phyloP scores from a whole-genome alignment of 306 rosid species.

The Sphenostylis stenocarpa region DNA sequence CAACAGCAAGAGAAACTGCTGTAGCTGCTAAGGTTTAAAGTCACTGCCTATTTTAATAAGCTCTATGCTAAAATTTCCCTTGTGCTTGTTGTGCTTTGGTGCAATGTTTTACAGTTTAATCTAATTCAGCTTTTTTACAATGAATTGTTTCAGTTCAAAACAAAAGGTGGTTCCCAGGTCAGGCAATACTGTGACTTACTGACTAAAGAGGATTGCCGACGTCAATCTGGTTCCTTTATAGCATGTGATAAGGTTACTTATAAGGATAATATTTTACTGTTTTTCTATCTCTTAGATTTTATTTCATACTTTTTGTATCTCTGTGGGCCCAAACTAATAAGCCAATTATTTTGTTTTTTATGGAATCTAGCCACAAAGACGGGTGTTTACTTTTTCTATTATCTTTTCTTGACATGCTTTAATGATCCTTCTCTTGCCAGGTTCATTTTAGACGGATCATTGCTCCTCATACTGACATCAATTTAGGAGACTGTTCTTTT shows the following conservation, averaged over 20 bases:
- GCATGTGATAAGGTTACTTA: slow-evolving; percentile 93
- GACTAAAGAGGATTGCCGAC: slow-evolving; percentile 95
- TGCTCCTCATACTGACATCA: slow-evolving; percentile 94
- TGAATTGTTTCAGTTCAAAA: slow-evolving; percentile 70
- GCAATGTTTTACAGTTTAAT: not conserved
- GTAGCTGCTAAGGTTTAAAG: slow-evolving; percentile 86
- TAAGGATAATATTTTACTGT: slow-evolving; percentile 2
- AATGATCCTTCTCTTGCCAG: slow-evolving; percentile 48
- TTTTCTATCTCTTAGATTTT: not conserved
- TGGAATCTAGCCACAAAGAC: not conserved
- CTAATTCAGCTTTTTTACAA: slow-evolving; percentile 30
- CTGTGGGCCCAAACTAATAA: slow-evolving; percentile 12
- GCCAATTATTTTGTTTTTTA: not conserved
- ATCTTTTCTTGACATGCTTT: slow-evolving; percentile 6
- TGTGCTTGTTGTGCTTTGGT: not conserved
- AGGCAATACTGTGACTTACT: slow-evolving; percentile 85
- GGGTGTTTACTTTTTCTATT: not conserved
- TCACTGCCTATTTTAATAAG: slow-evolving; percentile 5
- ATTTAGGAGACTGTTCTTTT: slow-evolving; percentile 95
- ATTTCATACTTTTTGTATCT: not conserved
- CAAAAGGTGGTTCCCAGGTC: slow-evolving; percentile 86
- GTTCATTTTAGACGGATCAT: slow-evolving; percentile 95
- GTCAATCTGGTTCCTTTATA: slow-evolving; percentile 72
- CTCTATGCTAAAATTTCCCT: not conserved
- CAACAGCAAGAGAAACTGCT: slow-evolving; percentile 94